Conservation (phyloP, 1,139 yeast species). For the Pichia sp. region DNA sequence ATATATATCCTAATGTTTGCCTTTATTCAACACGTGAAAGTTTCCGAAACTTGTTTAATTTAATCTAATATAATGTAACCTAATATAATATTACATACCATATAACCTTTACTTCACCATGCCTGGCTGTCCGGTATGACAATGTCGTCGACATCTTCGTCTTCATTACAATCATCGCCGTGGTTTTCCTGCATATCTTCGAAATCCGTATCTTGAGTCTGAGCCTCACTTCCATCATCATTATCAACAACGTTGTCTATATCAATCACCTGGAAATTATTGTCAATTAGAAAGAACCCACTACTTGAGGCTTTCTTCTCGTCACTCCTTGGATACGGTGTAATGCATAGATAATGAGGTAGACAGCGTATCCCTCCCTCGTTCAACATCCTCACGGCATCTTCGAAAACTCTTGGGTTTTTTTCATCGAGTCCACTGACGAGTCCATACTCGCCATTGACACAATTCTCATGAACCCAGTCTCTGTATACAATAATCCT, state of each 20-base stretch:
- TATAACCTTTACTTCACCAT: too few species aligned
- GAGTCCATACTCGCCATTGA: too few species aligned
- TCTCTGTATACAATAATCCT: constrained; percentile 24
- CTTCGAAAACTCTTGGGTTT: too few species aligned
- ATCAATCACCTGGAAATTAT: constrained; percentile 16
- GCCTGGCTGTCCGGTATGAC: not conserved
- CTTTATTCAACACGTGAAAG: too few species aligned
- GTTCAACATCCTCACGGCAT: constrained; percentile 5
- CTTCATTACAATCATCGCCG: not conserved
- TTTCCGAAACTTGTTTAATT: too few species aligned
- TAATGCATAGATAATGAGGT: constrained; percentile 13
- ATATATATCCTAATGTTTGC: too few species aligned
- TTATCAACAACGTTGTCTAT: constrained; percentile 1
- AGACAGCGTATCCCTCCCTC: constrained; percentile 5
- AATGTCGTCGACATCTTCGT: not conserved
- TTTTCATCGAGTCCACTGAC: too few species aligned
- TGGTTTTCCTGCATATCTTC: too few species aligned
- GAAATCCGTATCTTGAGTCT: too few species aligned
- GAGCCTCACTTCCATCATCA: too few species aligned
- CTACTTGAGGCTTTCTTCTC: not conserved
- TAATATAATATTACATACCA: too few species aligned
- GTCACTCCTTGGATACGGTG: not conserved
- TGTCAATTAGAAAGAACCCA: constrained; percentile 17
- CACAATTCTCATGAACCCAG: constrained; percentile 18
- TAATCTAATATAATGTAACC: too few species aligned